These are phyloP conservation scores for Ananas comosus DNA, from an alignment of 176 grass and related monocot genomes.

Conservation along the genomic window DNA sequence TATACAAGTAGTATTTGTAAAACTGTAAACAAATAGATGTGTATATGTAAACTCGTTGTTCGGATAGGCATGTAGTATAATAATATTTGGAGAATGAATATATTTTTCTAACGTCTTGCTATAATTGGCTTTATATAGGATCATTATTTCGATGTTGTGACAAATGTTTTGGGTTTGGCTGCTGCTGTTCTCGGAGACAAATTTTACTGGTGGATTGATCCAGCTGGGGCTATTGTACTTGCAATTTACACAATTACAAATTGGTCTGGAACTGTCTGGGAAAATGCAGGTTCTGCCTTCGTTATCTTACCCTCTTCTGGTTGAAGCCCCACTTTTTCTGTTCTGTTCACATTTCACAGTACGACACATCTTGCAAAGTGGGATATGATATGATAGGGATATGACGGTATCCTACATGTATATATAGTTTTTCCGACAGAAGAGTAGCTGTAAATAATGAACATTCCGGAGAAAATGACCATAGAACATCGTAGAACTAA, in stretches of 20 bases:
- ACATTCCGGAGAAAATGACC: no score
- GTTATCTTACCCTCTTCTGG: not conserved
- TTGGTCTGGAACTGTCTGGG: constrained; percentile 28
- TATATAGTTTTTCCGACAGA: not conserved
- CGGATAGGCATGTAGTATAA: no score
- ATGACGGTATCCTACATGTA: not conserved
- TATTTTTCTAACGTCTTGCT: not conserved
- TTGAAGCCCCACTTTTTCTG: not conserved
- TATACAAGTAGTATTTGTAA: not conserved
- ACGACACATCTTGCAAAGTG: not conserved
- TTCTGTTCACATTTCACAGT: not conserved
- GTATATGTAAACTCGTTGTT: no score
- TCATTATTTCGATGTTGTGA: constrained; percentile 28
- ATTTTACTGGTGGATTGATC: constrained; percentile 27
- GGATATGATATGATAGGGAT: no score
- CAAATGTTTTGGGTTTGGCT: constrained; percentile 16
- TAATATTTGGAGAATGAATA: not conserved
- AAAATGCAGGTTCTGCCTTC: constrained; percentile 17
- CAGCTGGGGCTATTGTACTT: constrained; percentile 19
- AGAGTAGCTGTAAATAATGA: no score
- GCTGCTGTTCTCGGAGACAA: constrained; percentile 22
- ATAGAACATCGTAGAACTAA: no score
- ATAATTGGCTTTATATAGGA: not conserved
- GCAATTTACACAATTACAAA: constrained; percentile 22
- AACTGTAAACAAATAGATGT: no score